A percentile compares a stretch with the other conserved stretches of the same genome.
Evolutionary conservation across 208 protist genomes (phyloP).

Genomic region (Crithidia acanthocephali): DNA sequence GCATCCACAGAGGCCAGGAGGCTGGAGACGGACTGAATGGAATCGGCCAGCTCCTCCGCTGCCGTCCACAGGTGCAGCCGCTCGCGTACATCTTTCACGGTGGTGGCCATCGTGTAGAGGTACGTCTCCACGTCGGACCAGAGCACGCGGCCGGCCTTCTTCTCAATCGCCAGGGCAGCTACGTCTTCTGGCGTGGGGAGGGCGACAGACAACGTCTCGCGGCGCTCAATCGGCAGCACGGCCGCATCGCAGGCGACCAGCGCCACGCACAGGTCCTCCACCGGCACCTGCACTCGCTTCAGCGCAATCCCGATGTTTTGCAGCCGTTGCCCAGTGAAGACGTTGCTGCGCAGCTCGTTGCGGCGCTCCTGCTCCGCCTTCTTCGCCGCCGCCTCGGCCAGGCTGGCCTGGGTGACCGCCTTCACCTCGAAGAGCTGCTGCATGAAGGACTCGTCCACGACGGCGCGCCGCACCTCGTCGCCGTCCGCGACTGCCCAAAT

Average conservation of each 20-base stretch:
- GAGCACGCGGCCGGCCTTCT: slow-evolving; percentile 38
- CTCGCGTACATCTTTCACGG: slow-evolving; percentile 63
- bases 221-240: slow-evolving; percentile 47
- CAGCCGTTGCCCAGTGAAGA: slow-evolving; percentile 60
- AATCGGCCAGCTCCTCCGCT: slow-evolving; percentile 54
- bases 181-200: slow-evolving; percentile 67
- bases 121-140: slow-evolving; percentile 74
- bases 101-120: slow-evolving; percentile 57
- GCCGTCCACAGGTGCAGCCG: slow-evolving; percentile 72
- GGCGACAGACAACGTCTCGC: slow-evolving; percentile 45
- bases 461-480: slow-evolving; percentile 20
- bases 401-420: slow-evolving; percentile 8
- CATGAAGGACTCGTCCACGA: slow-evolving; percentile 71
- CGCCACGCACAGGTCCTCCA: slow-evolving; percentile 49
- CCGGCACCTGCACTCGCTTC: slow-evolving; percentile 62
- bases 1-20: slow-evolving; percentile 57
- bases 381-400: slow-evolving; percentile 16
- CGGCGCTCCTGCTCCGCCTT: slow-evolving; percentile 26
- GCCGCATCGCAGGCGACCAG: slow-evolving; percentile 58
- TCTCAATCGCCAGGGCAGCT: slow-evolving; percentile 45
- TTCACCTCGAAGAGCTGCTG: slow-evolving; percentile 63
- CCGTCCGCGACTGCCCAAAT: slow-evolving; percentile 56
- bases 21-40: slow-evolving; percentile 38
- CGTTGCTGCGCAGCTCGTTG: slow-evolving; percentile 47
- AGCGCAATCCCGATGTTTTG: slow-evolving; percentile 83